Base-by-base conservation (phyloP, 1,139 yeast species). In the Kodamaea sp. region DNA sequence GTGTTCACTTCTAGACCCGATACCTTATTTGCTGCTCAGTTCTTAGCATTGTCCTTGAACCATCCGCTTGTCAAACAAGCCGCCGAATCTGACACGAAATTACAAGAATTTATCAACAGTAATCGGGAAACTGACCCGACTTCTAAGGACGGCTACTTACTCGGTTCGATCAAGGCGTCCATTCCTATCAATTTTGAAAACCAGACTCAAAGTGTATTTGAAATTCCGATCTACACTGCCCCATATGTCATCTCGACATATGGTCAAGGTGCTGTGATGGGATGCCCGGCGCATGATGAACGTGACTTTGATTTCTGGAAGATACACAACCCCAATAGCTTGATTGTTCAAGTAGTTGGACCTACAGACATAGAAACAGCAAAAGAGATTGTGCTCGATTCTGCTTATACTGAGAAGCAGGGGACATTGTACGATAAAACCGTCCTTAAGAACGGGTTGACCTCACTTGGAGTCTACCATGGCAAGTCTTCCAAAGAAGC, bases 181-280 rank as follows among this genome's bases (percentile, higher is more conserved):
- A 73, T 86, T 42, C 98, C 97, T 1, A 57, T 90, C 2, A 64
- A 72, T 32, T 43, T 54, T 1, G 34, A 47, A 14, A 62, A 63
- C 13, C 35, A 50, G 2, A 31, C 20, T 1, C 24, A 15, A 1
- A 26, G 35, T 3, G 28, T 22, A 0, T 66, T 34, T 38, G 47
- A 60, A 19, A 45, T 90, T 5, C 97, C 97, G 0, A 79, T 92
- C 0, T 92, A 77, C 63, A 90, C 75, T 2, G 96, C 97, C 0
- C 96, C 97, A 0, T 92, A 89, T 58, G 97, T 92, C 1, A 58
- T 90, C 24, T 80, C 85, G 4, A 66, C 75, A 4, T 90, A 90
- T 53, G 97, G 97, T 0, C 77, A 77, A 43, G 96, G 96, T 28
- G 95, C 96, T 1, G 97, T 92, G 0, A 90, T 92, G 97, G 98